These are phyloP conservation scores for Penicillium paxilli DNA, from an alignment of 495 filamentous ascomycete species.

Conservation along the genomic window DNA sequence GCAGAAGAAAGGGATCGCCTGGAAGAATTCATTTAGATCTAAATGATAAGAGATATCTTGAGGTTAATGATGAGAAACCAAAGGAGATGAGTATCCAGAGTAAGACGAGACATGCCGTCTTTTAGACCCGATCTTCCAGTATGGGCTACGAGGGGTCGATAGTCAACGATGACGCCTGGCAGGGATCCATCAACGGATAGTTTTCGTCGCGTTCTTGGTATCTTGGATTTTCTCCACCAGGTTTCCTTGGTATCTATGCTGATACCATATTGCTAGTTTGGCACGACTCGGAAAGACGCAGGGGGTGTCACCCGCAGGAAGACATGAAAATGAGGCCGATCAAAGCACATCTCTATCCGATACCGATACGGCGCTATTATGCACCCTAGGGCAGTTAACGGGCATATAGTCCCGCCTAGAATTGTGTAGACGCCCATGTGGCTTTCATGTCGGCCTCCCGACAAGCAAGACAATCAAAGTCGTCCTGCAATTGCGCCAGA, in stretches of 20 bases:
- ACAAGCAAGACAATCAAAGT: not conserved
- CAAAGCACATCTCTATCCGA: not conserved
- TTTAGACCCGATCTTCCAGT: not conserved
- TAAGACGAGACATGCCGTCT: not conserved
- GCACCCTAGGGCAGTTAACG: no score
- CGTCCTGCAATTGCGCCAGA: not conserved
- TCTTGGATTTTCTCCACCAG: slow-evolving; percentile 6
- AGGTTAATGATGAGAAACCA: not conserved
- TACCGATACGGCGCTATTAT: not conserved
- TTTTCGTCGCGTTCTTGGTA: slow-evolving; percentile 3
- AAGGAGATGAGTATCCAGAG: not conserved
- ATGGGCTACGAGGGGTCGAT: not conserved
- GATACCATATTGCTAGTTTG: not conserved
- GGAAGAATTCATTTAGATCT: not conserved
- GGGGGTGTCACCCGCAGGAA: not conserved
- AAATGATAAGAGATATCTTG: not conserved
- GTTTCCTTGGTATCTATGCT: slow-evolving; percentile 5
- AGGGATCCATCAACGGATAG: slow-evolving; percentile 3
- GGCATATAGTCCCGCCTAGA: not conserved
- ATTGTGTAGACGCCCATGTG: slow-evolving; percentile 1
- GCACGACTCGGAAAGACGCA: not conserved
- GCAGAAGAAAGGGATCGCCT: slow-evolving; percentile 3
- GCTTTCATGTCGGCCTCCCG: not conserved
- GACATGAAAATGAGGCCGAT: not conserved
- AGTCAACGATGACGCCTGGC: not conserved